Base-by-base conservation (phyloP, 2,329 filamentous ascomycete species). In the Pseudogymnoascus sp. region DNA sequence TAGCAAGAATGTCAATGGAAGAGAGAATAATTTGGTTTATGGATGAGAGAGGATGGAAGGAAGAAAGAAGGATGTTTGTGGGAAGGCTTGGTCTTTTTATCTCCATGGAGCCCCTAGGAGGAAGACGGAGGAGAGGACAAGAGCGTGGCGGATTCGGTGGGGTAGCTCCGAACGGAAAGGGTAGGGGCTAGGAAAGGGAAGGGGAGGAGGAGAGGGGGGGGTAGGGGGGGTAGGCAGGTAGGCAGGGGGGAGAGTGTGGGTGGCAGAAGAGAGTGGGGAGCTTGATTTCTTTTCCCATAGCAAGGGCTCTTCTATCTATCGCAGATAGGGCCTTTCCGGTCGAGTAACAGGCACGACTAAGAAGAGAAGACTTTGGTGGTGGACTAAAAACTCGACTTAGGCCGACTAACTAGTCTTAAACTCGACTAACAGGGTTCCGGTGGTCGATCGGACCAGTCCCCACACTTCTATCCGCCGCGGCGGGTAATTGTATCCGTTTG, bases 251-350 rank as follows among this genome's bases (percentile, higher is more conserved):
- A 7, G 47, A 31, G 47, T 31, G 47, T 53, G 47, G 47, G 47
- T 53, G 47, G 47, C 47, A 53, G 47, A 53, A 53, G 47, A 31
- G 47, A 53, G 47, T 53, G 47, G 47, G 47, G 47, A 53, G 47
- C 47, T 53, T 53, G 47, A 53, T 53, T 53, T 53, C 15, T 31
- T 53, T 53, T 53, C n/a, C n/a, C 47, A 53, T 53, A 17, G n/a
- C 47, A 53, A 28, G 47, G 47, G n/a, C 31, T 53, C 23, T 53
- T 53, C 47, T 53, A 53, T 53, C 47, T 53, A 10, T 31, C n/a
- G 26, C 31, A 53, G 47, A 53, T 53, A 53, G 47, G 47, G 47
- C 47, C 47, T 31, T 53, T 53, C 26, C 47, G 47, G 47, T 53
- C 47, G 47, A 53, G 47, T 53, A 53, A 53, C 47, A 53, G 47